Evolutionary conservation across 371 early-diverging fungal genomes (phyloP).

Genomic region (Neoconidiobolus thromboides): DNA sequence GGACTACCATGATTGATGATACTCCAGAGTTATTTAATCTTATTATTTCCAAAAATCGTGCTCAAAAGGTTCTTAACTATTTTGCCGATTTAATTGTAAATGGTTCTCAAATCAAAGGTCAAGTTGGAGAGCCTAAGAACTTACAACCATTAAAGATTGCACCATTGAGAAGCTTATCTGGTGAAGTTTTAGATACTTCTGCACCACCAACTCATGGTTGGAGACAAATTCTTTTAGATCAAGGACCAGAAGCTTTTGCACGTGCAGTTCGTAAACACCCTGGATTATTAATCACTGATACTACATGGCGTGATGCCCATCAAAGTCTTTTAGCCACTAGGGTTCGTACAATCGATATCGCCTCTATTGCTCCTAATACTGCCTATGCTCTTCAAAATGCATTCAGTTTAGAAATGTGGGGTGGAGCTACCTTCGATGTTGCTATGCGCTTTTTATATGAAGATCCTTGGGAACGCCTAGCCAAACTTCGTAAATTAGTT

Average conservation of each 20-base stretch:
- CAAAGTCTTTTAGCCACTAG: slow-evolving; percentile 85
- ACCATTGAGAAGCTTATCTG: neutral
- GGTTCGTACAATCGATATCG: slow-evolving; percentile 71
- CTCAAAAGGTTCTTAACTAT: slow-evolving; percentile 69
- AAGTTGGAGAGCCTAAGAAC: slow-evolving; percentile 22
- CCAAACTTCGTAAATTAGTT: slow-evolving; percentile 56
- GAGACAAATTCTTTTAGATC: slow-evolving; percentile 62
- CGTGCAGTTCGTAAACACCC: slow-evolving; percentile 70
- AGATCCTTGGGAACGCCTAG: slow-evolving; percentile 86
- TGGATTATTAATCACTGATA: slow-evolving; percentile 79
- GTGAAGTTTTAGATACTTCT: slow-evolving; percentile 19
- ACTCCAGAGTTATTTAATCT: slow-evolving; percentile 69
- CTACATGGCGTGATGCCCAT: slow-evolving; percentile 91
- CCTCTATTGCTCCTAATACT: slow-evolving; percentile 67
- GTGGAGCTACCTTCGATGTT: slow-evolving; percentile 92
- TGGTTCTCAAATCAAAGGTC: slow-evolving; percentile 80
- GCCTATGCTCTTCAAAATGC: slow-evolving; percentile 71
- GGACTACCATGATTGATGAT: slow-evolving; percentile 95
- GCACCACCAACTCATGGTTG: slow-evolving; percentile 55
- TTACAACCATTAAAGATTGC: slow-evolving; percentile 8
- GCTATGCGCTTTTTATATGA: slow-evolving; percentile 86
- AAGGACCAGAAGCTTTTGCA: slow-evolving; percentile 79
- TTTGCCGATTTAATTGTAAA: slow-evolving; percentile 82
- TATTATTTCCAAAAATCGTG: slow-evolving; percentile 58
- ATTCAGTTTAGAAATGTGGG: slow-evolving; percentile 83